A percentile compares a stretch with the other conserved stretches of the same genome.
Conservation (phyloP, 306 rosid genomes). For the Citrullus mucosospermus region DNA sequence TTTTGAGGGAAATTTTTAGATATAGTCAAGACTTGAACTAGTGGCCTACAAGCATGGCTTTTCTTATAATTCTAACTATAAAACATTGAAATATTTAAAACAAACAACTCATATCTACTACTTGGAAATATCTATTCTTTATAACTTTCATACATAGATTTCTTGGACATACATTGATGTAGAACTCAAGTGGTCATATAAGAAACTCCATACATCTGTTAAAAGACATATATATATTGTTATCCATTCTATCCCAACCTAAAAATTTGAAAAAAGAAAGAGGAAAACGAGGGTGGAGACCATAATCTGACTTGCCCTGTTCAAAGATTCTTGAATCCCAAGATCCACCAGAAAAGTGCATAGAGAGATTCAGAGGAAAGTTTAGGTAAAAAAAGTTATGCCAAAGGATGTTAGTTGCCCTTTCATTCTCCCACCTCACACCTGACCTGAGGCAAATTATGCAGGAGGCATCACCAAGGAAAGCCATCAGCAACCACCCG, state of each 20-base stretch:
- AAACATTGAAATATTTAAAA: not conserved
- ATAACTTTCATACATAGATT: not conserved
- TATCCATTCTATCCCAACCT: not conserved
- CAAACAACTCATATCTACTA: not conserved
- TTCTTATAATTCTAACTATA: not conserved
- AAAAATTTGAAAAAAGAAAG: not conserved
- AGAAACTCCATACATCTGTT: not conserved
- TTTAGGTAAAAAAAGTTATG: not conserved
- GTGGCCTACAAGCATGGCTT: not conserved
- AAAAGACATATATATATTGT: not conserved
- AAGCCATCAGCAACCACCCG: slow-evolving; percentile 1
- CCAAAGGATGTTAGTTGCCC: slow-evolving; percentile 17
- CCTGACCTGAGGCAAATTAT: not conserved
- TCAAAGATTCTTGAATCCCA: not conserved
- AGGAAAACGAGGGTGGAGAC: not conserved
- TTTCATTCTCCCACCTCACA: slow-evolving; percentile 7
- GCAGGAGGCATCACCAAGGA: not conserved
- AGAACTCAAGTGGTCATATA: not conserved
- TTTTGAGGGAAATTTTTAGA: not conserved
- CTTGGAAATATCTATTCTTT: not conserved
- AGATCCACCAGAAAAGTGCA: not conserved
- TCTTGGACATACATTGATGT: not conserved
- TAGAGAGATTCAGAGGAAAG: slow-evolving; percentile 1
- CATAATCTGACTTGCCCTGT: slow-evolving; percentile 4
- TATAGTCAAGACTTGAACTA: not conserved